Evolutionary conservation across 768 basidiomycete genomes (phyloP).

Genomic region (Sarcodon sp.): DNA sequence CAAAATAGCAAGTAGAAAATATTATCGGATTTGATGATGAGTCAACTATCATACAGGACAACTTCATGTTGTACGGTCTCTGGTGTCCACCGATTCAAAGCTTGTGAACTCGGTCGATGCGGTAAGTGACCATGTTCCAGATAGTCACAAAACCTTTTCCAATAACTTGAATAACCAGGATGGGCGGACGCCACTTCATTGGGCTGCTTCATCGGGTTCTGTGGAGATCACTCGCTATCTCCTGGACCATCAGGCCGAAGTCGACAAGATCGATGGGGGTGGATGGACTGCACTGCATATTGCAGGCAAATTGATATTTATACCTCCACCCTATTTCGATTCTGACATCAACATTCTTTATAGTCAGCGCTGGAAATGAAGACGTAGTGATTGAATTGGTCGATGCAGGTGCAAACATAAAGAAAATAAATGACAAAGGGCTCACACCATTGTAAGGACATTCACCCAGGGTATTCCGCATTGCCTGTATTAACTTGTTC

Average conservation of each 20-base stretch:
- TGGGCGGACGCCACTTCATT: conserved; percentile 72
- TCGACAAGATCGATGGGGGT: conserved; percentile 49
- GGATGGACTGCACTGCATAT: conserved; percentile 79
- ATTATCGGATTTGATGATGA: neutral
- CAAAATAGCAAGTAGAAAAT: conserved; percentile 42
- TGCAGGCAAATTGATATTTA: conserved; percentile 33
- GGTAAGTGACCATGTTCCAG: conserved; percentile 22
- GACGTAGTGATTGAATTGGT: conserved; percentile 64
- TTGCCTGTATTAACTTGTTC: conserved; percentile 7
- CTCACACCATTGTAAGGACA: conserved; percentile 64
- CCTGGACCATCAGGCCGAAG: conserved; percentile 56
- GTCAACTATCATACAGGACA: conserved; percentile 35
- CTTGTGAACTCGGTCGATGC: conserved; percentile 49
- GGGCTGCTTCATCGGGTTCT: conserved; percentile 69
- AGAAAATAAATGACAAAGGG: conserved; percentile 71
- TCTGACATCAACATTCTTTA: conserved; percentile 6
- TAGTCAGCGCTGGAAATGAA: conserved; percentile 76
- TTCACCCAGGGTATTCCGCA: neutral
- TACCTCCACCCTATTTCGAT: neutral
- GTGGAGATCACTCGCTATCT: conserved; percentile 55
- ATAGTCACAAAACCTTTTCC: neutral
- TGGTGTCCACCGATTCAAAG: conserved; percentile 49
- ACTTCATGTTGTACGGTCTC: conserved; percentile 50
- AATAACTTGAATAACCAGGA: conserved; percentile 31
- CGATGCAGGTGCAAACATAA: conserved; percentile 75